Evolutionary conservation across 2,329 filamentous ascomycete species (phyloP).

Genomic region (Aspergillus eucalypticola): DNA sequence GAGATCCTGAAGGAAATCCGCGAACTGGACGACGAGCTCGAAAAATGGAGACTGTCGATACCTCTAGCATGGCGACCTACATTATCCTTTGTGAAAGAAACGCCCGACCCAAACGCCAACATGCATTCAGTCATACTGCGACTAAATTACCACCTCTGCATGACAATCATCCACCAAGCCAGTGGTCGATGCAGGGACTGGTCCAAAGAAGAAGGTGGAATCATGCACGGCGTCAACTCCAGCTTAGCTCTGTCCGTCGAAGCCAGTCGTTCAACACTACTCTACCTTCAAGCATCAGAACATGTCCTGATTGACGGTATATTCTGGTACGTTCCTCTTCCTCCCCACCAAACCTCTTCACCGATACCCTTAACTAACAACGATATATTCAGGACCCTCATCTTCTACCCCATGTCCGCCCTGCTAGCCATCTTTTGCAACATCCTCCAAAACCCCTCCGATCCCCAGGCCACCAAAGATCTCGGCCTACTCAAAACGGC

Average conservation of each 20-base stretch:
- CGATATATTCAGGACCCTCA: constrained; percentile 47
- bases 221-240: constrained; percentile 53
- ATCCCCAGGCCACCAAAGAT: constrained; percentile 48
- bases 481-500: constrained; percentile 49
- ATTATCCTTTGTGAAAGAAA: constrained; percentile 45
- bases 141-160: constrained; percentile 58
- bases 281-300: constrained; percentile 49
- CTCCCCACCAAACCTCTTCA: neutral
- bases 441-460: constrained; percentile 52
- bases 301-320: constrained; percentile 48
- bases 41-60: constrained; percentile 56
- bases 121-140: constrained; percentile 54
- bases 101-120: constrained; percentile 36
- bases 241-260: constrained; percentile 57
- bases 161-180: constrained; percentile 58
- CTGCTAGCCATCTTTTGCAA: constrained; percentile 58
- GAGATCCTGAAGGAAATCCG: constrained; percentile 58
- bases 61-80: constrained; percentile 49
- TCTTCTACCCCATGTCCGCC: constrained; percentile 60
- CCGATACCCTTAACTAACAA: neutral
- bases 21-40: constrained; percentile 59
- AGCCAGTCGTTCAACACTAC: constrained; percentile 57
- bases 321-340: constrained; percentile 50
- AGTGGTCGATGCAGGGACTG: constrained; percentile 54
- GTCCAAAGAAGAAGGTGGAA: constrained; percentile 32